A percentile compares a stretch with the other conserved stretches of the same genome.
Conservation (phyloP, 495 filamentous ascomycete genomes). For the Neurospora sp. region DNA sequence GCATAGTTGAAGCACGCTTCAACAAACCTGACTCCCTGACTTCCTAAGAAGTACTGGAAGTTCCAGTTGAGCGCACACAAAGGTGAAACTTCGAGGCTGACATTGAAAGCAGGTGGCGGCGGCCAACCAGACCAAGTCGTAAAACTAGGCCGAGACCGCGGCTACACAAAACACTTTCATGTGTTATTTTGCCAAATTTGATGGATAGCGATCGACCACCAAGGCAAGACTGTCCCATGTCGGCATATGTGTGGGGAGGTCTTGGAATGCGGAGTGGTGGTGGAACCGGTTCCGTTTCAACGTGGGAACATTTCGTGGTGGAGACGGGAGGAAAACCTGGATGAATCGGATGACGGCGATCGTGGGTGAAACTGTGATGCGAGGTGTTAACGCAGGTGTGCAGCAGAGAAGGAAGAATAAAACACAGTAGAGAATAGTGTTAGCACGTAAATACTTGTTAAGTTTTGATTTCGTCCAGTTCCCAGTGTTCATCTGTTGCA, state of each 20-base stretch:
- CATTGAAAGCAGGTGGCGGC: neutral
- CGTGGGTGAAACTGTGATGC: neutral
- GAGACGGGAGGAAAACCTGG: neutral
- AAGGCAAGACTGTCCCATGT: neutral
- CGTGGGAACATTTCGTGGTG: neutral
- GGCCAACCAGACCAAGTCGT: constrained; percentile 13
- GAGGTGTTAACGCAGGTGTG: neutral
- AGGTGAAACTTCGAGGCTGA: neutral
- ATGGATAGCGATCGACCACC: neutral
- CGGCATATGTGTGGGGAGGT: neutral
- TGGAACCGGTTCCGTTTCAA: neutral
- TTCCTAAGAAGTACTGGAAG: neutral
- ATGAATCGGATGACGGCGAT: neutral
- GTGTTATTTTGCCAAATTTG: neutral
- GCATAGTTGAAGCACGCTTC: no score
- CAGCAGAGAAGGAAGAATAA: neutral
- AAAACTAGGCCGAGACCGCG: neutral
- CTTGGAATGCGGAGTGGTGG: neutral
- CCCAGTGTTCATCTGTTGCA: neutral
- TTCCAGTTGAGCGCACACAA: neutral
- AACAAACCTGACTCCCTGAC: neutral
- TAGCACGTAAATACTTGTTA: neutral
- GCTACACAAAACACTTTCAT: neutral
- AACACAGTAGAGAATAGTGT: neutral
- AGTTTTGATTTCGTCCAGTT: neutral